Percentiles rank a stretch among this genome's conserved stretches.
Conservation (phyloP, 2,329 filamentous ascomycete genomes). For the Didymella glomerata region DNA sequence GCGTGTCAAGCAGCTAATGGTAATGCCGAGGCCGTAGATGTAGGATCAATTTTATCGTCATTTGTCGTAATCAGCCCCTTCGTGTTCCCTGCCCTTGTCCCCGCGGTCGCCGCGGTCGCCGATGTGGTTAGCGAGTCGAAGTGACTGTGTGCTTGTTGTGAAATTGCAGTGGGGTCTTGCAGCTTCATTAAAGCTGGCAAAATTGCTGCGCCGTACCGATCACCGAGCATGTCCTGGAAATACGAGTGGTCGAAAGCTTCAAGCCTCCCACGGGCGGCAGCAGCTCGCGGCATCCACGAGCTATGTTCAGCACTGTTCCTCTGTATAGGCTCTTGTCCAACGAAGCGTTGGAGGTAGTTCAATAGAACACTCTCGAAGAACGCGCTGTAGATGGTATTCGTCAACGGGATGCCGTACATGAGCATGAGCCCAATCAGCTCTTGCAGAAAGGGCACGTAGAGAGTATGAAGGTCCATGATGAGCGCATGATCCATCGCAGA, state of each 20-base stretch:
- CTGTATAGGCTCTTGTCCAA: background rate
- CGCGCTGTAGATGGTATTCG: background rate
- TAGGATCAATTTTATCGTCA: background rate
- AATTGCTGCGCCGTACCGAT: background rate
- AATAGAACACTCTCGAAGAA: conserved; percentile 12
- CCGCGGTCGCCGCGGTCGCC: background rate
- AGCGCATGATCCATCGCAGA: conserved; percentile 1
- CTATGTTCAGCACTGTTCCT: background rate
- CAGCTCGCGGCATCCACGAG: conserved; percentile 4
- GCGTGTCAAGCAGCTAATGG: background rate
- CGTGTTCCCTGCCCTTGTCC: background rate
- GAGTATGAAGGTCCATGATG: conserved; percentile 4
- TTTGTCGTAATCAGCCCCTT: background rate
- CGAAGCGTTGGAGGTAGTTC: conserved; percentile 13
- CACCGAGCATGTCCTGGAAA: conserved; percentile 9
- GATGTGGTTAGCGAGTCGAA: background rate
- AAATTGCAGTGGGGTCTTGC: background rate
- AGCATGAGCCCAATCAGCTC: conserved; percentile 14
- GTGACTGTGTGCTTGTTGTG: background rate
- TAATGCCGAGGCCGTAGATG: background rate
- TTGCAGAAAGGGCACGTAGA: conserved; percentile 13
- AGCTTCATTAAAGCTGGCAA: conserved; percentile 1
- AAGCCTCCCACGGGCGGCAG: background rate
- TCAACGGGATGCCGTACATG: conserved; percentile 14
- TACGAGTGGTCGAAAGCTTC: conserved; percentile 18